phyloP scores from a whole-genome alignment of 495 filamentous ascomycete species.

The Penicillium alfredii region DNA sequence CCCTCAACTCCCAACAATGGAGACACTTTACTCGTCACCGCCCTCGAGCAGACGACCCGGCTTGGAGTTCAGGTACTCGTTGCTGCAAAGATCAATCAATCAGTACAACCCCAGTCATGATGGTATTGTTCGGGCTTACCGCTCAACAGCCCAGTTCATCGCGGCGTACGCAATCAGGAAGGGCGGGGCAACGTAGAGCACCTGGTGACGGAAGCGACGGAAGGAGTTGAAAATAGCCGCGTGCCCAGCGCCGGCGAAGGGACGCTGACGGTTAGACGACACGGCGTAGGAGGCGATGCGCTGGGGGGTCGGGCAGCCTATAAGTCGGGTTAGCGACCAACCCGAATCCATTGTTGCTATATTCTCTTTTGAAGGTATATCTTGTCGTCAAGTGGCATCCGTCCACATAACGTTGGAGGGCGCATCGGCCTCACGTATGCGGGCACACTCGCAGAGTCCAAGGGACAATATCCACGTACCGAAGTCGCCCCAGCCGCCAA shows the following conservation, averaged over 20 bases:
- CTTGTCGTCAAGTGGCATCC: too few relatives aligned
- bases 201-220: slow-evolving; percentile 57
- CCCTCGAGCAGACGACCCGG: slow-evolving; percentile 56
- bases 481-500: slow-evolving; percentile 80
- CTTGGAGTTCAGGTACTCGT: slow-evolving; percentile 91
- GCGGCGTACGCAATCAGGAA: slow-evolving; percentile 65
- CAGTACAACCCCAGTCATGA: slow-evolving; percentile 1
- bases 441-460: slow-evolving; percentile 7
- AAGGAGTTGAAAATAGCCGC: slow-evolving; percentile 61
- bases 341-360: neutral
- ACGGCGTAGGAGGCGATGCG: slow-evolving; percentile 59
- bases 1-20: slow-evolving; percentile 5
- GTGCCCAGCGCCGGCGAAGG: slow-evolving; percentile 54
- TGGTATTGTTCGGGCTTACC: slow-evolving; percentile 60
- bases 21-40: slow-evolving; percentile 14
- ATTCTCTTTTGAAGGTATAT: too few relatives aligned
- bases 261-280: slow-evolving; percentile 59
- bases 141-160: slow-evolving; percentile 81
- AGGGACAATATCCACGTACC: slow-evolving; percentile 52
- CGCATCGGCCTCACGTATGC: slow-evolving; percentile 10
- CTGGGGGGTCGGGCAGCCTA: slow-evolving; percentile 50
- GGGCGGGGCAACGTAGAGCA: slow-evolving; percentile 78
- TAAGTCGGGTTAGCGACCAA: neutral
- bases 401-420: too few relatives aligned
- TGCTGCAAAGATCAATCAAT: slow-evolving; percentile 45